These are phyloP conservation scores for Leccinum fuscescens DNA, from an alignment of 1,284 basidiomycete species.

Conservation along the genomic window DNA sequence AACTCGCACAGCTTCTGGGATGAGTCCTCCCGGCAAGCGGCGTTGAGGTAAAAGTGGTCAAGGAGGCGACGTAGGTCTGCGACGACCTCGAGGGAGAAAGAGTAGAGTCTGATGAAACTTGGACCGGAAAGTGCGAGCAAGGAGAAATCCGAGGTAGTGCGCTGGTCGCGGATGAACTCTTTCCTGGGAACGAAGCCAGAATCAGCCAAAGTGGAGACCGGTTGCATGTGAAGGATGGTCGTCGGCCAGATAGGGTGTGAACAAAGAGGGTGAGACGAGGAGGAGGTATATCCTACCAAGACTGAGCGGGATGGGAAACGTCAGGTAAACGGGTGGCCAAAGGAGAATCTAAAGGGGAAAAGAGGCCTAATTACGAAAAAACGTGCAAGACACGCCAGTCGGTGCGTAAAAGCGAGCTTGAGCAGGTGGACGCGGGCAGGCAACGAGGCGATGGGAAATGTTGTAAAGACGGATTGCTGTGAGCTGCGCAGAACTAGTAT, in stretches of 20 bases:
- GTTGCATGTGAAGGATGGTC: conserved; percentile 32
- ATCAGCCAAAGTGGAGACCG: conserved; percentile 34
- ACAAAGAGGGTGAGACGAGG: conserved; percentile 21
- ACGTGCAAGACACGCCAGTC: conserved; percentile 35
- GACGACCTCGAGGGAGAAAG: conserved; percentile 56
- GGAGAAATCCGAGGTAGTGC: conserved; percentile 57
- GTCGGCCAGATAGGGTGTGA: conserved; percentile 26
- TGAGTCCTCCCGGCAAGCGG: conserved; percentile 52
- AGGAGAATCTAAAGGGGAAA: conserved; percentile 30
- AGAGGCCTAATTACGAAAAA: conserved; percentile 30
- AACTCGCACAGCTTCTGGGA: conserved; percentile 65
- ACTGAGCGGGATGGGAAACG: conserved; percentile 36
- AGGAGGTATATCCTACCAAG: conserved; percentile 28
- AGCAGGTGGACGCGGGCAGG: conserved; percentile 9
- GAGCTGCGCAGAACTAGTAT: conserved; percentile 13
- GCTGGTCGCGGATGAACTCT: conserved; percentile 64
- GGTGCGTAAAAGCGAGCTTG: conserved; percentile 13
- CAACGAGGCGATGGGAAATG: conserved; percentile 9
- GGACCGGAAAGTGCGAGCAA: conserved; percentile 64
- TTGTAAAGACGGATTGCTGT: conserved; percentile 5
- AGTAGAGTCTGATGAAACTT: conserved; percentile 64
- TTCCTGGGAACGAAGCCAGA: conserved; percentile 60
- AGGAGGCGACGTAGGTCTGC: conserved; percentile 53
- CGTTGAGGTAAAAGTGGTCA: conserved; percentile 45
- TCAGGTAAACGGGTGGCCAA: conserved; percentile 40